Percentiles rank a stretch among this genome's conserved stretches.
phyloP scores from a whole-genome alignment of 306 rosid species.

The Cucumis melo region DNA sequence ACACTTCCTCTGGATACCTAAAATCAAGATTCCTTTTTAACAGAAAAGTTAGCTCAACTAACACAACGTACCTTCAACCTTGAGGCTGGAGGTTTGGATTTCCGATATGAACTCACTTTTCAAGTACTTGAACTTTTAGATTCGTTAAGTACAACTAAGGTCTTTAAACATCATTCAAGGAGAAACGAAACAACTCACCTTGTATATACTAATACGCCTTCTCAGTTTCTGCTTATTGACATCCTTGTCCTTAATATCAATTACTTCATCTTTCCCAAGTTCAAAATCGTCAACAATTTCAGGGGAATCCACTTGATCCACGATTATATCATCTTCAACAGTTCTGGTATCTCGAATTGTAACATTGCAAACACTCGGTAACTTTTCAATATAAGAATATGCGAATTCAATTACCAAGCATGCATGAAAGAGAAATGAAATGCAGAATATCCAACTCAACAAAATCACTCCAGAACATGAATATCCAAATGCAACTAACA shows the following conservation, averaged over 20 bases:
- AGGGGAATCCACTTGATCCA: conserved; percentile 60
- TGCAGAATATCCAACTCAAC: neutral
- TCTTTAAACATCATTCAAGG: neutral
- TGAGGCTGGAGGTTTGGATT: too few relatives aligned
- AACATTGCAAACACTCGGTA: neutral
- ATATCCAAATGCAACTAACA: neutral
- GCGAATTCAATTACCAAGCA: too few relatives aligned
- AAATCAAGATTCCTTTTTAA: neutral
- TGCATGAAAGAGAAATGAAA: neutral
- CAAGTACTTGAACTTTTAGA: neutral
- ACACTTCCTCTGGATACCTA: neutral
- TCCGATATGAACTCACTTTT: neutral
- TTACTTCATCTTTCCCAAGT: conserved; percentile 60
- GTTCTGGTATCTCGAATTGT: conserved; percentile 33
- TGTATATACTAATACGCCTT: conserved; percentile 52
- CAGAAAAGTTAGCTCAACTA: neutral
- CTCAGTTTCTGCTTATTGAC: conserved; percentile 57
- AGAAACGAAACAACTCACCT: conserved; percentile 24
- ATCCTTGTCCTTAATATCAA: conserved; percentile 57
- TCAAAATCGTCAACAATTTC: conserved; percentile 88
- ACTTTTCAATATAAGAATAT: neutral
- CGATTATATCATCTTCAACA: conserved; percentile 67
- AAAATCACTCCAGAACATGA: neutral
- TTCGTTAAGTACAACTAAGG: neutral
- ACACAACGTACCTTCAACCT: too few relatives aligned